Evolutionary conservation across 441 rosid species (phyloP), one percentile per base, ranked within the genome.

Genomic region (Erodium texanum): DNA sequence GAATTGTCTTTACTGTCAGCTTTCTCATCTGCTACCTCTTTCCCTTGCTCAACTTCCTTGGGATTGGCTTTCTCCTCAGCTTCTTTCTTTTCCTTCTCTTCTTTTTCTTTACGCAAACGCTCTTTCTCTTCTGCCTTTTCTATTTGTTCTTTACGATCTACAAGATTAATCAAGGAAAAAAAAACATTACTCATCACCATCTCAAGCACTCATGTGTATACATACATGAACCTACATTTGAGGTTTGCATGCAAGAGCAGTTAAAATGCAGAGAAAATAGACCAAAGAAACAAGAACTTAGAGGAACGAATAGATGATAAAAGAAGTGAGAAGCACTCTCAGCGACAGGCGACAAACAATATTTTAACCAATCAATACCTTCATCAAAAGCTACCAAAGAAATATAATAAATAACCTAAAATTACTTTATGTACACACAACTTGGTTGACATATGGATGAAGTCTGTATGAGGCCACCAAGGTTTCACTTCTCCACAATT

Each of bases 101-200:
- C 93, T 69, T 86, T 86, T 78, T 92, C 99, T 84, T 84, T 88
- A 72, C 83, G 88, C 59, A 86, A 65, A 43, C 89, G 93, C 69
- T 83, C 95, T 79, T 79, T 83, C 81, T 95, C 97, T 84, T 92
- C 98, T 66, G 85, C 85, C 78, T 86, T 90, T 74, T 95, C 99
- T 73, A 95, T 87, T 71, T 82, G 87, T 80, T 92, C 99, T 81
- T 92, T 95, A 45, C 69, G 92, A 18, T 92, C 99, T 95, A 81
- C 32, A 78, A 24, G 65, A 19, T 24, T 63, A 34, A 58, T 62
- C 45, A 19, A 74, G n/a, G n/a, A 24, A 29, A 29, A 72, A 71
- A 50, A 54, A 69, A 43, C 27, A 12, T 2, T 29, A 32, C 65
- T n/a, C 9, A 12, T 18, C 11, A 19, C 20, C 20, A 20, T 58